Percentiles rank a stretch among this genome's conserved stretches.
Conservation (phyloP, 768 basidiomycete genomes). For the Boletus rufocinnamomeus region DNA sequence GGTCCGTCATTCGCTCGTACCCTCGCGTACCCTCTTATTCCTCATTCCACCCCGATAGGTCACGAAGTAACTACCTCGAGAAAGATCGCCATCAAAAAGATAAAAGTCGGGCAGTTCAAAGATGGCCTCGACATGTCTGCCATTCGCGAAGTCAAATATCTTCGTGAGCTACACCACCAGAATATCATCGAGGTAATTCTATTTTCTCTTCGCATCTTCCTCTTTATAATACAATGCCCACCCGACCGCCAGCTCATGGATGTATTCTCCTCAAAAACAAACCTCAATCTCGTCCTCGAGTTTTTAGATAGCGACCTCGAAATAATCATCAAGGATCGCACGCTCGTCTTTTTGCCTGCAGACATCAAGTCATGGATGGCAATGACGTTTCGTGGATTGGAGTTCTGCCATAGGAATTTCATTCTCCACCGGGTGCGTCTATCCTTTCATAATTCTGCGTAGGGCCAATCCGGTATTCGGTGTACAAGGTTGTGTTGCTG, state of each 20-base stretch:
- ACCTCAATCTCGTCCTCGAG: slow-evolving; percentile 95
- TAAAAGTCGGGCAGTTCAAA: slow-evolving; percentile 94
- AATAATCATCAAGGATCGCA: slow-evolving; percentile 92
- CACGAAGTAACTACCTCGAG: slow-evolving; percentile 71
- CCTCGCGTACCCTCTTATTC: not conserved
- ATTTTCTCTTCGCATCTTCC: not conserved
- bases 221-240: not conserved
- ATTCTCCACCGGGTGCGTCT: slow-evolving; percentile 83
- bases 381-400: slow-evolving; percentile 97
- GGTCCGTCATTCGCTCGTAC: slow-evolving; percentile 45
- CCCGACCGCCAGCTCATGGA: slow-evolving; percentile 73
- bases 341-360: slow-evolving; percentile 88
- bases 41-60: slow-evolving; percentile 44
- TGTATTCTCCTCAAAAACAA: slow-evolving; percentile 95
- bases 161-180: slow-evolving; percentile 90
- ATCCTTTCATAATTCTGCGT: slow-evolving; percentile 11
- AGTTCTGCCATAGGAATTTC: slow-evolving; percentile 95
- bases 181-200: slow-evolving; percentile 86
- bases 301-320: slow-evolving; percentile 96
- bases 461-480: slow-evolving; percentile 13
- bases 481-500: slow-evolving; percentile 9
- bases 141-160: slow-evolving; percentile 95
- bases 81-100: slow-evolving; percentile 98
- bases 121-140: slow-evolving; percentile 99
- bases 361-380: slow-evolving; percentile 99